Conservation (phyloP, 2,329 filamentous ascomycete genomes). For the Tolypocladium guangdongense region DNA sequence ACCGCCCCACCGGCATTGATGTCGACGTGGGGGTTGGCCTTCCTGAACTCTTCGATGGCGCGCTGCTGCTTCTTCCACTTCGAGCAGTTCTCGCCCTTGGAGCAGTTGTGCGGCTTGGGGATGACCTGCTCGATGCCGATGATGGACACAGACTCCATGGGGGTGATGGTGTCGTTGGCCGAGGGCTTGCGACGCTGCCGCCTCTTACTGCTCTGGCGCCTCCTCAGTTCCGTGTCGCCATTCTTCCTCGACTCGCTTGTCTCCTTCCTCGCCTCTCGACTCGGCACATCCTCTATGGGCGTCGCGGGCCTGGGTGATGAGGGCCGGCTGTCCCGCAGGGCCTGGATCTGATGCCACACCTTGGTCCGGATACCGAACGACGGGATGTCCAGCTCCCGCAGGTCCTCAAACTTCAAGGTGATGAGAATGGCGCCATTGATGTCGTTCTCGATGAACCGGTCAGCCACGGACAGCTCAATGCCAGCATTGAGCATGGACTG, state of each 20-base stretch:
- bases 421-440: slow-evolving; percentile 81
- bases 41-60: slow-evolving; percentile 62
- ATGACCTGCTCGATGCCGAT: slow-evolving; percentile 85
- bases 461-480: slow-evolving; percentile 64
- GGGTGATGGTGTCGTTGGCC: slow-evolving; percentile 55
- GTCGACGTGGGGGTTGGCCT: slow-evolving; percentile 59
- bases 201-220: slow-evolving; percentile 29
- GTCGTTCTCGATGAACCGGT: slow-evolving; percentile 84
- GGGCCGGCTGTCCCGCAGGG: slow-evolving; percentile 47
- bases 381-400: slow-evolving; percentile 69
- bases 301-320: slow-evolving; percentile 43
- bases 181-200: slow-evolving; percentile 27
- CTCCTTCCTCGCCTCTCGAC: slow-evolving; percentile 37
- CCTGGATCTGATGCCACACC: slow-evolving; percentile 70
- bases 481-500: slow-evolving; percentile 80
- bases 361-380: slow-evolving; percentile 74
- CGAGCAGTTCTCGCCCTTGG: slow-evolving; percentile 74
- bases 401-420: slow-evolving; percentile 82
- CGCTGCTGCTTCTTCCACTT: slow-evolving; percentile 76
- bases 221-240: slow-evolving; percentile 21
- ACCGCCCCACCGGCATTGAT: slow-evolving; percentile 51
- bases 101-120: slow-evolving; percentile 73
- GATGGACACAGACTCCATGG: slow-evolving; percentile 77
- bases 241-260: slow-evolving; percentile 30
- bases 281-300: slow-evolving; percentile 49